A percentile compares a stretch with the other conserved stretches of the same genome.
These are phyloP conservation scores for Paratinospora sagittata DNA, from an alignment of 164 flowering plant species.

Conservation along the genomic window DNA sequence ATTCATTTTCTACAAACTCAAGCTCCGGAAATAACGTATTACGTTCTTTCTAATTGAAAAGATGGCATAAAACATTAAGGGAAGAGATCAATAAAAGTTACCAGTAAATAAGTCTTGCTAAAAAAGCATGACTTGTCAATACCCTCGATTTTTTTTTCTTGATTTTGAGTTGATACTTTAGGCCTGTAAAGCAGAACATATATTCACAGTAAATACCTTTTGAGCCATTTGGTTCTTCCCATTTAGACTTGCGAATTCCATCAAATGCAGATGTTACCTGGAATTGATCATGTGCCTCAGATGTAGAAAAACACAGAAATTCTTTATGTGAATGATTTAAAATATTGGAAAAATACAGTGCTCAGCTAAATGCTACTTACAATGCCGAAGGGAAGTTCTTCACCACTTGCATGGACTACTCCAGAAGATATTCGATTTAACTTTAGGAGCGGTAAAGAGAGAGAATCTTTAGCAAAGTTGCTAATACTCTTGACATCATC, in stretches of 20 bases:
- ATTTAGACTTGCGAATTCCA: slow-evolving; percentile 65
- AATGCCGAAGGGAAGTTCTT: slow-evolving; percentile 89
- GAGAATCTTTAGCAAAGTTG: slow-evolving; percentile 34
- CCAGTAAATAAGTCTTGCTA: too few relatives aligned
- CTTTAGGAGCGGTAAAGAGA: slow-evolving; percentile 57
- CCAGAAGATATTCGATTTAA: slow-evolving; percentile 75
- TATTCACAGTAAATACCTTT: slow-evolving; percentile 47
- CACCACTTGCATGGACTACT: slow-evolving; percentile 83
- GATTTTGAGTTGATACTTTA: not conserved
- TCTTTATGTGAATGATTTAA: too few relatives aligned
- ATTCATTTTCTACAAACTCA: not conserved
- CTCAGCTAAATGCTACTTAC: slow-evolving; percentile 44
- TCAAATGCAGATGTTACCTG: slow-evolving; percentile 95
- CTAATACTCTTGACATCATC: slow-evolving; percentile 28
- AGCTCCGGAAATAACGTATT: not conserved
- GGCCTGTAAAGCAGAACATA: not conserved
- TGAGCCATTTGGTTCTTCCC: slow-evolving; percentile 98
- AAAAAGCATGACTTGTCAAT: slow-evolving; percentile 1
- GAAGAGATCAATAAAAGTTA: not conserved
- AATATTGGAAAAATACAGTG: not conserved
- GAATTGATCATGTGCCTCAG: slow-evolving; percentile 6
- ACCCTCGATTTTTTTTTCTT: not conserved
- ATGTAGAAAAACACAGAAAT: not conserved
- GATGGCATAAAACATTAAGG: not conserved
- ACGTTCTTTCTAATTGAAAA: not conserved